Evolutionary conservation across 2,329 filamentous ascomycete species (phyloP).

Genomic region (Fusarium pseudoanthophilum): DNA sequence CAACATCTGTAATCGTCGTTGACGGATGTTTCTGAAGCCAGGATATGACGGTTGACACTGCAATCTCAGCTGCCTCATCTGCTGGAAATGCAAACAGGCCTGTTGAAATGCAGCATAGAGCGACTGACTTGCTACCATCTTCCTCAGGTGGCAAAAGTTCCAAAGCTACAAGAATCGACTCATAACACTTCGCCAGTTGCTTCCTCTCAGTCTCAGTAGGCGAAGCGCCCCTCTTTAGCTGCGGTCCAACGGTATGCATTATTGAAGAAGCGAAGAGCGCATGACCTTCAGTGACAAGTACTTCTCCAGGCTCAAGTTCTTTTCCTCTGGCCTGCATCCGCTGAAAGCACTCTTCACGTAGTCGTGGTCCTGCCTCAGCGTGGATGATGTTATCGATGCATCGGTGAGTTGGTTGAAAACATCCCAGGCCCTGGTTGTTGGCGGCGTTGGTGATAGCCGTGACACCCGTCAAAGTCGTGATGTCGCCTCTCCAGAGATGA

Average conservation of each 20-base stretch:
- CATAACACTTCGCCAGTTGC: conserved; percentile 31
- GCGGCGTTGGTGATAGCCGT: conserved; percentile 41
- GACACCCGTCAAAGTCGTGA: conserved; percentile 26
- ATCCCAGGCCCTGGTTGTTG: conserved; percentile 34
- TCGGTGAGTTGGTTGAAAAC: conserved; percentile 37
- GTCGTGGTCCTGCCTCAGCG: conserved; percentile 27
- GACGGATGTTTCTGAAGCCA: conserved; percentile 23
- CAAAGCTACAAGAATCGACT: conserved; percentile 4
- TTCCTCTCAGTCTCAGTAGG: not conserved
- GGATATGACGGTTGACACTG: not conserved
- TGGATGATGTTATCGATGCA: conserved; percentile 45
- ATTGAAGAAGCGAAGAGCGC: conserved; percentile 14
- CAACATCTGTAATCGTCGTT: conserved; percentile 31
- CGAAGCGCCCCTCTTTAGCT: not conserved
- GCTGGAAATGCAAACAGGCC: conserved; percentile 40
- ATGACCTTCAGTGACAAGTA: conserved; percentile 23
- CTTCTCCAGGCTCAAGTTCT: conserved; percentile 19
- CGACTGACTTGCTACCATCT: conserved; percentile 20
- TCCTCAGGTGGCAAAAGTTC: not conserved
- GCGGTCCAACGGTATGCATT: conserved; percentile 36
- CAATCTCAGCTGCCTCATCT: conserved; percentile 26
- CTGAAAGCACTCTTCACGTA: conserved; percentile 34
- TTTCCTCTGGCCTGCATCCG: conserved; percentile 5
- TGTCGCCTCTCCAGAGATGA: conserved; percentile 37
- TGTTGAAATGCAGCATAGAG: conserved; percentile 38